phyloP scores from a whole-genome alignment of 1,139 yeast species.

The Nadsonia starkeyi-henricii region DNA sequence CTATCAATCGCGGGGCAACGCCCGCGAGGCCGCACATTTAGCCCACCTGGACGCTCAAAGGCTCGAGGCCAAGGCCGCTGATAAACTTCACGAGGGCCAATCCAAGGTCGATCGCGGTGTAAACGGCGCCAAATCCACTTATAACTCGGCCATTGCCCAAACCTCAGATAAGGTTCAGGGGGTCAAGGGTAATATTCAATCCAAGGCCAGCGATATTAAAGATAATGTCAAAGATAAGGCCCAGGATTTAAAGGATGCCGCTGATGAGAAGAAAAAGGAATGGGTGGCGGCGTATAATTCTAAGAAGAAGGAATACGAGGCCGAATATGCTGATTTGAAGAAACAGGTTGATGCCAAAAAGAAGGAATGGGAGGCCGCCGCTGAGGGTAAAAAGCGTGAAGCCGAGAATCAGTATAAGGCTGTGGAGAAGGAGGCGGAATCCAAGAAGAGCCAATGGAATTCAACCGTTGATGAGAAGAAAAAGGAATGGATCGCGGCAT shows the following conservation, averaged over 20 bases:
- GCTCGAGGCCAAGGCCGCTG: background rate
- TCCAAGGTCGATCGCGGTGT: background rate
- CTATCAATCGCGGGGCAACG: background rate
- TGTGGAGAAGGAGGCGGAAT: background rate
- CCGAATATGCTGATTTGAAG: background rate
- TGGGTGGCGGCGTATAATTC: background rate
- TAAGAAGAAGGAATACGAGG: conserved; percentile 5
- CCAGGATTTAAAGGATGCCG: background rate
- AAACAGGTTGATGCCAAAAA: background rate
- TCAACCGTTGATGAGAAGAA: background rate
- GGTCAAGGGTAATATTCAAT: background rate
- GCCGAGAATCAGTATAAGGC: background rate
- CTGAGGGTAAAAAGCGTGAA: background rate
- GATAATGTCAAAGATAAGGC: background rate
- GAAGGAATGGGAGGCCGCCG: background rate
- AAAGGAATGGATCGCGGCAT: background rate
- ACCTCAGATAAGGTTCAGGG: background rate
- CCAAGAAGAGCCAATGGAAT: background rate
- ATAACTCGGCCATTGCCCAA: background rate
- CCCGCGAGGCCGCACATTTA: background rate
- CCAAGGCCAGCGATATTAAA: background rate
- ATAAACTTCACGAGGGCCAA: background rate
- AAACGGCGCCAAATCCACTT: background rate
- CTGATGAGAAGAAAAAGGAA: background rate
- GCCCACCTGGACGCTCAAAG: background rate